Evolutionary conservation across 2,329 filamentous ascomycete species (phyloP).

Genomic region (Teratosphaeria viscida): DNA sequence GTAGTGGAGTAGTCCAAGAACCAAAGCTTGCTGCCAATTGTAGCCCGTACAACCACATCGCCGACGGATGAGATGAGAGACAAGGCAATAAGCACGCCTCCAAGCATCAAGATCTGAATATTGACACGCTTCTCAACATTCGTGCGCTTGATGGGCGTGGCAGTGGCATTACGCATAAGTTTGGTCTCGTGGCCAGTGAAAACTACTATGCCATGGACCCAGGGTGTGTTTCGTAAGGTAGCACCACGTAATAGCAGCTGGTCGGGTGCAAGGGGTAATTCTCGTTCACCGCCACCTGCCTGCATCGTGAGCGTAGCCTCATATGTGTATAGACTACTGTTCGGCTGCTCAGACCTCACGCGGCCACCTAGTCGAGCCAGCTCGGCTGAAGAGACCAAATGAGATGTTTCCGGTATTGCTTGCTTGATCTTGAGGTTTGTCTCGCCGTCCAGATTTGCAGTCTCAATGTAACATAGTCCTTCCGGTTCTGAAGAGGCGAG

Average conservation of each 20-base stretch:
- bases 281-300: constrained; percentile 82
- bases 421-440: constrained; percentile 99
- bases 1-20: constrained; percentile 63
- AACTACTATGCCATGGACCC: constrained; percentile 92
- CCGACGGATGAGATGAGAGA: constrained; percentile 87
- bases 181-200: constrained; percentile 98
- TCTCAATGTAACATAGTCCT: constrained; percentile 97
- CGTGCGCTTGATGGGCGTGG: constrained; percentile 93
- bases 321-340: constrained; percentile 96
- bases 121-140: constrained; percentile 93
- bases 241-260: constrained; percentile 88
- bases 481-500: constrained; percentile 94
- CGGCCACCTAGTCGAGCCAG: constrained; percentile 76
- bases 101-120: constrained; percentile 79
- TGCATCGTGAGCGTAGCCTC: constrained; percentile 92
- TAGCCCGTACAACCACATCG: constrained; percentile 69
- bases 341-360: constrained; percentile 89
- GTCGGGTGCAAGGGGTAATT: constrained; percentile 79
- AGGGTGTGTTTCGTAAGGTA: constrained; percentile 89
- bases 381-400: constrained; percentile 77
- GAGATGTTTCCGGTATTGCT: constrained; percentile 80
- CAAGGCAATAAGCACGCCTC: constrained; percentile 70
- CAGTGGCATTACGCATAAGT: constrained; percentile 95
- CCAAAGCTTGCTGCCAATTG: constrained; percentile 48
- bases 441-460: constrained; percentile 92